Base-by-base conservation (phyloP, 2,329 filamentous ascomycete species). In the Claviceps quebecensis region DNA sequence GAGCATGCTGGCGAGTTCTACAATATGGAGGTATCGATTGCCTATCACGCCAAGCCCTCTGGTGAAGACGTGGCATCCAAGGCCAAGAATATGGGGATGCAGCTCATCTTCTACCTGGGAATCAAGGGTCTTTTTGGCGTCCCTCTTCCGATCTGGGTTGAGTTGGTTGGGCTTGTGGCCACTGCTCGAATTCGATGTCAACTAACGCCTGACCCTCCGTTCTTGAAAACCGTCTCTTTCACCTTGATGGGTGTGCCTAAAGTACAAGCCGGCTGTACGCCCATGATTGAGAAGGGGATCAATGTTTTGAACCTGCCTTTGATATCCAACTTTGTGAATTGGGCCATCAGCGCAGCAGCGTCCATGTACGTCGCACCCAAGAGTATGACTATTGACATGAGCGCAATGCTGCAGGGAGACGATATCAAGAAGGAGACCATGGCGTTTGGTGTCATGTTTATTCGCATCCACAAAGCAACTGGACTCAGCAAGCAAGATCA, bases 301-400 rank as follows among this genome's bases (percentile, higher is more conserved):
- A 97, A 97, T 58, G 81, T 97, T 45, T 72, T 97, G 26, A 95
- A 97, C 59, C 71, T 97, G 9, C 91, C 91, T 0, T 67, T 97
- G 39, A 96, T 97, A 59, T 94, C 87, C 14, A 94, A 94, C 60
- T 97, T 98, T 63, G 91, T 96, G 67, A 95, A 96, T 67, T 95
- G 90, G 70, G 88, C 91, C 5, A 95, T 97, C 59, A 83, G 82
- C 39, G 82, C 93, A 0, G 88, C 90, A 0, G 85, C 86, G 2
- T 86, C 83, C 62, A 85, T 95, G 78, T 96, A 96, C 56, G 89
- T 96, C 26, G 91, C 91, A 2, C 91, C 91, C 8, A 96, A 96
- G 68, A 93, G 84, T 11, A 84, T 97, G 84, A 89, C 87, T 0
- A 76, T 97, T 46, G 91, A 98, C 60, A 77, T 97, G 64, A 81